Base-by-base conservation (phyloP, 768 basidiomycete species). In the Pisolithus tinctorius region DNA sequence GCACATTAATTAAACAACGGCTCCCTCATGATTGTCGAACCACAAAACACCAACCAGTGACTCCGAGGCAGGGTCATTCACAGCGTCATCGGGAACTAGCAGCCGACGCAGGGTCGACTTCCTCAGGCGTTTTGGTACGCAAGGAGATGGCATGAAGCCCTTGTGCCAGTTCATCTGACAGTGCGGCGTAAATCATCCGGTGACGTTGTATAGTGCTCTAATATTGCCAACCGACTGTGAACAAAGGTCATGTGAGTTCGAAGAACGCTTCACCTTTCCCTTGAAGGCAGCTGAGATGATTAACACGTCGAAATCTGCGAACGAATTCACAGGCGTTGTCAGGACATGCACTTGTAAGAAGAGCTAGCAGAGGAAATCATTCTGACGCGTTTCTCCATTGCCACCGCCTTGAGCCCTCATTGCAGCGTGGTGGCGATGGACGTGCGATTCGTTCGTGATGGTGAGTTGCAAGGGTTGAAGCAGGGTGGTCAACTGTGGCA, bases 341-440 rank as follows among this genome's bases (percentile, higher is more conserved):
- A 59, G 57, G 4, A 30, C 25, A 26, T n/a, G 46, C 50, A 29
- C 20, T 20, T 20, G 20, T 49, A 34, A 50, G 51, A 50, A 53
- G 49, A 49, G 46, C 26, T 45, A 49, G 52, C 50, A 40, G 43
- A 57, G 59, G 53, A 45, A 55, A 57, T 48, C 36, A 51, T 45
- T 79, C 86, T 60, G 75, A 93, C 90, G 90, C 45, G 91, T 88
- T 75, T 92, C 90, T 52, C 82, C 83, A 61, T 74, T 82, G 41
- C 77, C 80, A 56, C 79, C 82, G 50, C 76, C 79, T 66, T 80
- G 74, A 41, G 75, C 82, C 63, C 78, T 78, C 90, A 93, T 93
- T 44, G 90, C 75, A 50, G 78, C 77, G 70, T 93, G 90, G 71
- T 92, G 86, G 61, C 86, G 79, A 68, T 93, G 90, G 70, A 87